These are phyloP conservation scores for Heliosperma pusillum DNA, from an alignment of 148 eudicot genomes.

Conservation along the genomic window DNA sequence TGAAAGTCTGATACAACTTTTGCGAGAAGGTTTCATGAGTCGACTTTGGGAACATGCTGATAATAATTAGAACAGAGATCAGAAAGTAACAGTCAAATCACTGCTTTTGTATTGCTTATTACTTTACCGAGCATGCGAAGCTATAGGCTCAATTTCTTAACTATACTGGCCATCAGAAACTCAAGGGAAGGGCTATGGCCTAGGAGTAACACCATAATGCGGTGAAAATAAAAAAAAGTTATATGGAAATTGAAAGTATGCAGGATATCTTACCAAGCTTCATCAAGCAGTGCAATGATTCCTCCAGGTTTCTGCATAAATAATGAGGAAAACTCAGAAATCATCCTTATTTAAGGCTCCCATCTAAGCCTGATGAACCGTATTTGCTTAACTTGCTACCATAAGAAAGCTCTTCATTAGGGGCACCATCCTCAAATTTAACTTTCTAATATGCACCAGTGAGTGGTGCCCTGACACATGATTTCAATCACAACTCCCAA, in stretches of 20 bases:
- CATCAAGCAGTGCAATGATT: constrained; percentile 92
- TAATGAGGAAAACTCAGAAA: neutral
- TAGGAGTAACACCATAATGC: neutral
- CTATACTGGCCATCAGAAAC: neutral
- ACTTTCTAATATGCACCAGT: too few species aligned
- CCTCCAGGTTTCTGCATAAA: constrained; percentile 97
- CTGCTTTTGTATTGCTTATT: neutral
- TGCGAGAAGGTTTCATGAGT: constrained; percentile 93
- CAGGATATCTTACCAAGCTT: constrained; percentile 72
- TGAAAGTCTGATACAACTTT: constrained; percentile 94
- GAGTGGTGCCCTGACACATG: neutral
- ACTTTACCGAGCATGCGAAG: neutral
- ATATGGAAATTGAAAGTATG: neutral
- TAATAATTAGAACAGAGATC: constrained; percentile 22
- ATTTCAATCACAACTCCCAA: neutral
- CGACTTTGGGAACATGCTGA: constrained; percentile 98
- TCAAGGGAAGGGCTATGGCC: neutral
- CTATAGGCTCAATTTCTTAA: neutral
- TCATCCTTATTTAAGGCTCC: neutral
- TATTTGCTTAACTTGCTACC: constrained; percentile 6
- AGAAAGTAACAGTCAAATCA: constrained; percentile 11
- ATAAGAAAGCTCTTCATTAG: constrained; percentile 1
- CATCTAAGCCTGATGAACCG: neutral
- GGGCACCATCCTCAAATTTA: neutral
- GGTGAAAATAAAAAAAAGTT: neutral